Evolutionary conservation across 2,329 filamentous ascomycete species (phyloP), one percentile per base, ranked within the genome.

Genomic region (Nannizziopsis barbatae): DNA sequence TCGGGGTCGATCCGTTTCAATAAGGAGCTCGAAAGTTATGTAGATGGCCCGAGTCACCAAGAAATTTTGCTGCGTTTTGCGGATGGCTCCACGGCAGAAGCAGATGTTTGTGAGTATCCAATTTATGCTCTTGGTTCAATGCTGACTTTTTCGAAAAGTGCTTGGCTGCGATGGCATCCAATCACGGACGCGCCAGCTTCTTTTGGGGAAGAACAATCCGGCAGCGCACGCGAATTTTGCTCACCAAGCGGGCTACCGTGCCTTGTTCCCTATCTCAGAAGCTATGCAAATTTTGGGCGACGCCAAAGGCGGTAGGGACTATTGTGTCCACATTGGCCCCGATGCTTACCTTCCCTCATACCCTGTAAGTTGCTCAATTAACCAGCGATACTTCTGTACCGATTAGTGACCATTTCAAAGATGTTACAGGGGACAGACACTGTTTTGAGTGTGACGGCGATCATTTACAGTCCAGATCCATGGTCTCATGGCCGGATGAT

Each of bases 151-250:
- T 53, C n/a, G 22, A 27, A 6, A 42, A 42, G 39, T 42, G n/a
- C 57, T 83, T 49, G 79, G 76, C 4, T 80, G 77, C 57, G 80
- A 84, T 60, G 80, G 80, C 0, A 79, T 84, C 57, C 78, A 78
- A 58, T 79, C 75, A 0, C 65, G 68, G 2, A 68, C 75, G 2
- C 68, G 80, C 6, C 59, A 72, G 27, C 59, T 76, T 11, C 60
- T 83, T 4, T 64, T 81, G 2, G 75, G 74, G 0, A 58, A 67
- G 2, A 61, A 66, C 17, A 61, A 71, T 50, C 69, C 72, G 0
- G 65, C 69, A 2, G 63, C 70, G 4, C 58, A 69, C 20, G 67
- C 78, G 0, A 59, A 65, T 1, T 83, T 79, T 58, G 73, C 72
- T 0, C 67, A 73, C 30, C 78, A 80, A 52, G 77, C 76, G 61